Conservation (phyloP, 768 basidiomycete genomes). For the Crucibulum laeve region DNA sequence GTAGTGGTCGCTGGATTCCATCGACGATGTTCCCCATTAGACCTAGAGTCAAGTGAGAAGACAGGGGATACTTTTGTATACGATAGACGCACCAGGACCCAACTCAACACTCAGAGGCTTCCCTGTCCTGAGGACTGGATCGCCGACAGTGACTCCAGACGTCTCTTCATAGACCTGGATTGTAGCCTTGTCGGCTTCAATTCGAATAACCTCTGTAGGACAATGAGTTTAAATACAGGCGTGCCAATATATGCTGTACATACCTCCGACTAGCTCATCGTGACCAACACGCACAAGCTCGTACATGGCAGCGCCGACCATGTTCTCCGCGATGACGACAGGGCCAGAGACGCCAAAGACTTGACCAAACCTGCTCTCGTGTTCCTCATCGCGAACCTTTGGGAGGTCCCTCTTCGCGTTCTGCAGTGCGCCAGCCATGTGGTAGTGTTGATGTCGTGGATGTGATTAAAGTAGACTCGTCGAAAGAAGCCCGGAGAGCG, state of each 20-base stretch:
- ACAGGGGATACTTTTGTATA: background rate
- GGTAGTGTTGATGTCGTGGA: constrained; percentile 8
- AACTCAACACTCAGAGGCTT: constrained; percentile 98
- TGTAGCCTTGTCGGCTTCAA: constrained; percentile 96
- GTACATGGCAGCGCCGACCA: constrained; percentile 95
- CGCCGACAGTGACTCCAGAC: constrained; percentile 97
- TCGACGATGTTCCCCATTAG: constrained; percentile 99
- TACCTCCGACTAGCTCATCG: constrained; percentile 96
- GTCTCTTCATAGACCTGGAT: constrained; percentile 99
- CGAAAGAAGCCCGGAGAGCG: no score
- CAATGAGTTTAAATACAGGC: constrained; percentile 2
- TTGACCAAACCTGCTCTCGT: constrained; percentile 80
- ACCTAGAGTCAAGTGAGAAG: constrained; percentile 40
- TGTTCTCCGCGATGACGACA: constrained; percentile 96
- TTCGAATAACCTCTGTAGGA: constrained; percentile 90
- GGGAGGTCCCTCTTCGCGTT: constrained; percentile 86
- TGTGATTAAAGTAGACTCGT: constrained; percentile 5
- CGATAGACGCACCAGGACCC: constrained; percentile 79
- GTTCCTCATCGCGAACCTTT: constrained; percentile 88
- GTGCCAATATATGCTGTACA: constrained; percentile 12
- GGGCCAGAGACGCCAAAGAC: constrained; percentile 97
- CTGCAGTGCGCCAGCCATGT: constrained; percentile 89
- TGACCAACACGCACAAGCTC: constrained; percentile 98
- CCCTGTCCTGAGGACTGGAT: constrained; percentile 95
- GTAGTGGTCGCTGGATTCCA: constrained; percentile 90